Base-by-base conservation (phyloP, 805 yeast species). In the Kazachstania taianensis region DNA sequence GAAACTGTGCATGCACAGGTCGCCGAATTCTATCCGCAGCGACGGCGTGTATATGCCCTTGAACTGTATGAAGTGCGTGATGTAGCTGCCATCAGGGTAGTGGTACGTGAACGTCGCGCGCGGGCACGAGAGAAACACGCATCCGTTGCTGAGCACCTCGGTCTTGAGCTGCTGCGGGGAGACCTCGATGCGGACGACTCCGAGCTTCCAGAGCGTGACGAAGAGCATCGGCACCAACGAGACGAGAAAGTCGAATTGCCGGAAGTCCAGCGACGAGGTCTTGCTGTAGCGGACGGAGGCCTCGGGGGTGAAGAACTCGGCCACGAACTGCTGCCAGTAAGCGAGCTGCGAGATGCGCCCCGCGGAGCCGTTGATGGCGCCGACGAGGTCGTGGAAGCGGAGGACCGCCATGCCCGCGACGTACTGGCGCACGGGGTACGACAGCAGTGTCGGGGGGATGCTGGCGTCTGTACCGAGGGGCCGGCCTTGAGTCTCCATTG, bases 11-110 rank as follows among this genome's bases (percentile, higher is more conserved):
- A 70, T 56, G 18, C 69, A 70, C 42, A 79, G 61, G 48, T 82
- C 94, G 29, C 80, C 53, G 74, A 81, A 80, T 44, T 83, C 94
- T 20, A 85, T 70, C 43, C 72, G 69, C 41, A 82, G 61, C 35
- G 68, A 70, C 22, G 78, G 63, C 49, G 74, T 78, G 59, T 84
- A 70, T 5, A 74, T 63, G 7, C 81, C 72, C 42, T 75, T 74
- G 28, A 78, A 57, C 14, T 72, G 72, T 0, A 89, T 83, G 39
- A 66, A 64, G 32, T 78, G 70, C 7, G 72, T 68, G 7, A 81
- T 74, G 45, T 69, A 69, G 3, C 87, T 76, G 0, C 92, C 94
- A 56, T 83, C 94, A 2, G 62, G 56, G 50, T 75, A 81, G 54
- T 70, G 65, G 44, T 67, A 70, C 13, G 70, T 62, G 31, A 70